These are phyloP conservation scores for Phytophthora megakarya DNA, from an alignment of 352 stramenopile genomes.

Conservation along the genomic window DNA sequence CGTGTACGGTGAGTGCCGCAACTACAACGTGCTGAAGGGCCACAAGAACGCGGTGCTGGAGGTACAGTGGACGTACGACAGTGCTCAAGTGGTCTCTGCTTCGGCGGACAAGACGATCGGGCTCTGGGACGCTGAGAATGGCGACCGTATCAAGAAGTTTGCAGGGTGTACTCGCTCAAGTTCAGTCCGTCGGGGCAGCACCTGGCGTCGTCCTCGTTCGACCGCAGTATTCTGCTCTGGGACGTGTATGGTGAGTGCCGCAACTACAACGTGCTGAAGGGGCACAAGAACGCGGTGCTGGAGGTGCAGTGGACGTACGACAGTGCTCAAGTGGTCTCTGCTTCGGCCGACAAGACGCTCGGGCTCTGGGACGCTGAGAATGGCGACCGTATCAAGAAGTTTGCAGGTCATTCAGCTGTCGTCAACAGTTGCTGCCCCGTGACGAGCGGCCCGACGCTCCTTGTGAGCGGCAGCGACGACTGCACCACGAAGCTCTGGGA, in stretches of 20 bases:
- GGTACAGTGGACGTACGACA: conserved; percentile 92
- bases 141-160: conserved; percentile 83
- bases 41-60: conserved; percentile 97
- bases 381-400: conserved; percentile 83
- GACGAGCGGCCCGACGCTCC: conserved; percentile 73
- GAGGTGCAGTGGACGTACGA: conserved; percentile 93
- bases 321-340: conserved; percentile 86
- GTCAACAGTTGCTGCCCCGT: conserved; percentile 94
- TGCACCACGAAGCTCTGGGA: conserved; percentile 91
- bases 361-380: conserved; percentile 88
- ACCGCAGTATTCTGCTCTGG: conserved; percentile 87
- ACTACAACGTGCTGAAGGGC: conserved; percentile 93
- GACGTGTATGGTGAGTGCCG: conserved; percentile 89
- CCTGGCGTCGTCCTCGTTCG: conserved; percentile 72
- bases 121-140: conserved; percentile 88
- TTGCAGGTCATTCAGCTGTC: conserved; percentile 77
- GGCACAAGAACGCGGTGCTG: conserved; percentile 96
- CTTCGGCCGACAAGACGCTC: conserved; percentile 93
- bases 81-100: conserved; percentile 84
- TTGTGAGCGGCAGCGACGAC: conserved; percentile 93
- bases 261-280: conserved; percentile 94
- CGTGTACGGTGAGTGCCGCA: conserved; percentile 89
- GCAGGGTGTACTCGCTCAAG: conserved; percentile 82
- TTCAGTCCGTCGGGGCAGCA: conserved; percentile 80
- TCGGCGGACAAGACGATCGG: conserved; percentile 93